Percentiles rank a stretch among this genome's conserved stretches.
Conservation (phyloP, 1,284 basidiomycete genomes). For the Malassezia pachydermatis region DNA sequence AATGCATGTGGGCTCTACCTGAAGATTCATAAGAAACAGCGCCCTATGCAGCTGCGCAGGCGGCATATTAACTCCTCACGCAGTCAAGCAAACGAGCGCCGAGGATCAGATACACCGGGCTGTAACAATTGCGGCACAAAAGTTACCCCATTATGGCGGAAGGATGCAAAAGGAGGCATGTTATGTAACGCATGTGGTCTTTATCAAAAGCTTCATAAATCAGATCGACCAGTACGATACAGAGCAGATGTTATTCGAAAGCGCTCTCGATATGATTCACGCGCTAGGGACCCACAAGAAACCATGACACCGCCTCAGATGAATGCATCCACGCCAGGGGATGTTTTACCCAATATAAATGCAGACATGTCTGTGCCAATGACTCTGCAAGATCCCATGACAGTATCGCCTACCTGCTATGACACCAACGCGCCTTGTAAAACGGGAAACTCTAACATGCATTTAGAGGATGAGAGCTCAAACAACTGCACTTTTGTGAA, state of each 20-base stretch:
- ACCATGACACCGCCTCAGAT: neutral
- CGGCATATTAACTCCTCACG: conserved; percentile 27
- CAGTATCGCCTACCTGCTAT: no score
- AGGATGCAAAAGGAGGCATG: conserved; percentile 35
- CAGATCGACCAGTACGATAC: conserved; percentile 36
- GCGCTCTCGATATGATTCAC: conserved; percentile 31
- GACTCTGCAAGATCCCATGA: no score
- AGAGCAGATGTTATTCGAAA: conserved; percentile 44
- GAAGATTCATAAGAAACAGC: conserved; percentile 42
- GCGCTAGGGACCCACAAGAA: neutral
- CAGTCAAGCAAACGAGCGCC: conserved; percentile 22
- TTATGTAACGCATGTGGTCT: conserved; percentile 43
- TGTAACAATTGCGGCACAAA: conserved; percentile 45
- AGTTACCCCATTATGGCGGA: conserved; percentile 44
- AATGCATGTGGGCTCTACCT: conserved; percentile 45
- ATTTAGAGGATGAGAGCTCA: no score
- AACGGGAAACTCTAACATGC: no score
- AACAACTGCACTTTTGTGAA: conserved; percentile 5
- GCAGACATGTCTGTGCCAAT: no score
- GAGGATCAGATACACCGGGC: conserved; percentile 22
- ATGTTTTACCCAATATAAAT: no score
- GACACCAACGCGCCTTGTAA: neutral
- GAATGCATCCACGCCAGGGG: neutral
- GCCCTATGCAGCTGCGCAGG: conserved; percentile 20
- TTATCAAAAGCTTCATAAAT: conserved; percentile 39